phyloP scores from a whole-genome alignment of 192 early-diverging fungal genomes.

The Podila epicladia region DNA sequence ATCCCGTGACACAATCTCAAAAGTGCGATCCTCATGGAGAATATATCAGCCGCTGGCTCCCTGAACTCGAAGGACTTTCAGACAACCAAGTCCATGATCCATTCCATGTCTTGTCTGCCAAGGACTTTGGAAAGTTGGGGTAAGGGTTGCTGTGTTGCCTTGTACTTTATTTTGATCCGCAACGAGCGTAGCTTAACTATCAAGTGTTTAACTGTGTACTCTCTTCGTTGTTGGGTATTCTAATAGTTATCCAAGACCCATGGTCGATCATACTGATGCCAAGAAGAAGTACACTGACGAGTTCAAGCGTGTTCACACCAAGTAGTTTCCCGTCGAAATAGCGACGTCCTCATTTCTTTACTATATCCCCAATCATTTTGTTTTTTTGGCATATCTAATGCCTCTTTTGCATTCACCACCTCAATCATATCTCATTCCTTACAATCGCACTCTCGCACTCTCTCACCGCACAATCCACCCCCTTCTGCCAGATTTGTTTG shows the following conservation, averaged over 20 bases:
- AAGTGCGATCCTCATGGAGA: conserved; percentile 66
- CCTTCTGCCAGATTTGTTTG: conserved; percentile 3
- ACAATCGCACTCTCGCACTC: too few species aligned
- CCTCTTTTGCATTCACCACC: not conserved
- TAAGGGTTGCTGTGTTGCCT: conserved; percentile 6
- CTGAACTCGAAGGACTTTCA: conserved; percentile 60
- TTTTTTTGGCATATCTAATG: conserved; percentile 13
- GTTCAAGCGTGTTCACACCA: conserved; percentile 52
- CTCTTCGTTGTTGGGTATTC: not conserved
- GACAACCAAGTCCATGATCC: conserved; percentile 67
- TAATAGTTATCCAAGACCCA: conserved; percentile 64
- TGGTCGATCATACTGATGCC: conserved; percentile 73
- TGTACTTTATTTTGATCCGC: too few species aligned
- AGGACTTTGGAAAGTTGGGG: conserved; percentile 58
- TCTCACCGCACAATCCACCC: too few species aligned
- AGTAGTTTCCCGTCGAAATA: not conserved
- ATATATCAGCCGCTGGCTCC: conserved; percentile 71
- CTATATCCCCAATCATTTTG: not conserved
- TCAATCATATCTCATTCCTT: not conserved
- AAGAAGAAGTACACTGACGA: conserved; percentile 57
- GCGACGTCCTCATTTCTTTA: too few species aligned
- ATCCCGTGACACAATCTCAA: conserved; percentile 54
- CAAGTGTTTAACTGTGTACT: not conserved
- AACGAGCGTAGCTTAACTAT: not conserved
- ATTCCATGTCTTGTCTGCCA: conserved; percentile 35